A percentile compares a stretch with the other conserved stretches of the same genome.
These are phyloP conservation scores for Auriscalpium orientale DNA, from an alignment of 768 basidiomycete species.

Conservation along the genomic window DNA sequence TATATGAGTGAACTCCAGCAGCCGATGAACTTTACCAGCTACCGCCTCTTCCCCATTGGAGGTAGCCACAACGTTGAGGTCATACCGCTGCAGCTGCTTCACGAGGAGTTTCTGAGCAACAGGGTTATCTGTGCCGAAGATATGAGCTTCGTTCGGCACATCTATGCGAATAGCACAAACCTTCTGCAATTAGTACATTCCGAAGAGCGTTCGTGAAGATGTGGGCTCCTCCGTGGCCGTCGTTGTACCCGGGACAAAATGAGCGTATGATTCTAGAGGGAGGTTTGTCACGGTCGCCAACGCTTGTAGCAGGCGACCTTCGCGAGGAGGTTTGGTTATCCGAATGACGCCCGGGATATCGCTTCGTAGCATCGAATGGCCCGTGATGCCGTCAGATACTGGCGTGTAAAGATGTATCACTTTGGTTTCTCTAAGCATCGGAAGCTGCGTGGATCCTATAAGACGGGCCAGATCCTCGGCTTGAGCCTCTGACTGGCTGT, in stretches of 20 bases:
- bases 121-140: conserved; percentile 46
- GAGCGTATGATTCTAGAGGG: conserved; percentile 34
- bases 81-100: conserved; percentile 56
- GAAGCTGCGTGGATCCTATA: conserved; percentile 32
- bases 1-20: not conserved
- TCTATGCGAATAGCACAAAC: conserved; percentile 21
- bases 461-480: conserved; percentile 50
- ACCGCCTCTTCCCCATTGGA: conserved; percentile 65
- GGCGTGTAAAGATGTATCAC: conserved; percentile 69
- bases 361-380: conserved; percentile 43
- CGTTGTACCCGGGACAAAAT: conserved; percentile 29
- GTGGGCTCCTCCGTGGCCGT: conserved; percentile 40
- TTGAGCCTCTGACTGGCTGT: conserved; percentile 54
- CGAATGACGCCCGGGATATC: conserved; percentile 50
- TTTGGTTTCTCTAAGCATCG: conserved; percentile 45
- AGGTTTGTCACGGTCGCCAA: conserved; percentile 54
- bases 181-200: conserved; percentile 68
- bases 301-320: conserved; percentile 49
- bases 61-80: conserved; percentile 54
- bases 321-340: conserved; percentile 67
- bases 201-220: conserved; percentile 47
- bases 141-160: not conserved
- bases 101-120: conserved; percentile 61
- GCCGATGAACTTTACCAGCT: conserved; percentile 29
- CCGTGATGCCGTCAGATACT: conserved; percentile 45